phyloP scores from a whole-genome alignment of 768 basidiomycete genomes.

The Lentinula aciculospora region DNA sequence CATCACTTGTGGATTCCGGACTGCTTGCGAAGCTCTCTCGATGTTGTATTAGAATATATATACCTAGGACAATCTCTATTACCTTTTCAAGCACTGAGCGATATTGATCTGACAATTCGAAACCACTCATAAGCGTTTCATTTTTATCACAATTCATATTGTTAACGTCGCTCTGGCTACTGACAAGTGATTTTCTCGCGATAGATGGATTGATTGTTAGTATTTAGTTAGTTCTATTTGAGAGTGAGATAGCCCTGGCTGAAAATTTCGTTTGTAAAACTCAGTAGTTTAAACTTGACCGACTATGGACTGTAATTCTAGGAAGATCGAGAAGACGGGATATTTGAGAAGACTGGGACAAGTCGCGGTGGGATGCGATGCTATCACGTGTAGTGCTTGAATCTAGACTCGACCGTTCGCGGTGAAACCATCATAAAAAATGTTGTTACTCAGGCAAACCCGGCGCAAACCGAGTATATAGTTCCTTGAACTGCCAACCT shows the following conservation, averaged over 20 bases:
- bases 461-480: background rate
- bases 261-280: no score
- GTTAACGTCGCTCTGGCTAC: background rate
- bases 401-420: background rate
- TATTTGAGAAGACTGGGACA: no score
- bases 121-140: background rate
- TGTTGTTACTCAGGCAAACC: background rate
- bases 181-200: background rate
- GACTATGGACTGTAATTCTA: no score
- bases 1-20: no score
- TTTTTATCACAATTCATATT: no score
- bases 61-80: background rate
- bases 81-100: no score
- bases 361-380: background rate
- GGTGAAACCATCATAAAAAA: background rate
- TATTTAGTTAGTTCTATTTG: no score
- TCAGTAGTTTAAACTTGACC: no score
- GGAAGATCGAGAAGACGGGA: no score
- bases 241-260: no score
- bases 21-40: background rate
- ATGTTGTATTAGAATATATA: background rate
- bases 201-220: background rate
- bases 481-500: background rate
- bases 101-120: no score
- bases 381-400: background rate